Percentiles rank a stretch among this genome's conserved stretches.
These are phyloP conservation scores for Pyricularia sp. DNA, from an alignment of 2,329 filamentous ascomycete genomes.

Conservation along the genomic window DNA sequence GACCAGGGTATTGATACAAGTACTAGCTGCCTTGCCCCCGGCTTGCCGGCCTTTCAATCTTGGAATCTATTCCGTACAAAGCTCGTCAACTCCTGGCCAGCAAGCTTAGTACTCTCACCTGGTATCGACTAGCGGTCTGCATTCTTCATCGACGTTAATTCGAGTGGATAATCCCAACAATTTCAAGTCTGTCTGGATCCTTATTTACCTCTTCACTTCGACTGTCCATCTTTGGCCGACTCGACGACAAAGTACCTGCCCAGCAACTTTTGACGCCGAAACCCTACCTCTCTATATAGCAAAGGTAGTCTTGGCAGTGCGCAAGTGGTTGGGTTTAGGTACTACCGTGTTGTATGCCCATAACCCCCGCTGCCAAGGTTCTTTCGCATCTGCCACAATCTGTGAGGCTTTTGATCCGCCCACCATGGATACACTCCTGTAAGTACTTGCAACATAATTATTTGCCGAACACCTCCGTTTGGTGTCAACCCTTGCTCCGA, in stretches of 20 bases:
- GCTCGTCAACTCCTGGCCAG: not conserved
- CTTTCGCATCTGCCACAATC: not conserved
- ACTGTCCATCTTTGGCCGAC: not conserved
- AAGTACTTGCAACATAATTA: not conserved
- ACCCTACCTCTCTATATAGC: not conserved
- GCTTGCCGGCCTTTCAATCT: not conserved
- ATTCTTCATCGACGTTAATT: not conserved
- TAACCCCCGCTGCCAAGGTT: not conserved
- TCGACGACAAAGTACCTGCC: no score
- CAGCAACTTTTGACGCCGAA: not conserved
- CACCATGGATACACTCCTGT: slow-evolving; percentile 10
- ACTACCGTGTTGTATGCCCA: not conserved
- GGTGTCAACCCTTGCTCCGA: not conserved
- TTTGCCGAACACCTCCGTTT: not conserved
- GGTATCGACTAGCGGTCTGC: not conserved
- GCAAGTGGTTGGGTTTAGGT: not conserved
- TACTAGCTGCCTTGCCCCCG: not conserved
- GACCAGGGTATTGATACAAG: not conserved
- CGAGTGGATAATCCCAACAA: not conserved
- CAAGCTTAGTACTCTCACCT: not conserved
- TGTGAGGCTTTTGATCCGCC: not conserved
- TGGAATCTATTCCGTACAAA: not conserved
- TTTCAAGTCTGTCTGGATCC: not conserved
- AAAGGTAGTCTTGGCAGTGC: not conserved
- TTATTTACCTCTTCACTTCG: not conserved